A percentile compares a stretch with the other conserved stretches of the same genome.
phyloP scores from a whole-genome alignment of 2,329 filamentous ascomycete genomes.

The Fusarium marasasianum region DNA sequence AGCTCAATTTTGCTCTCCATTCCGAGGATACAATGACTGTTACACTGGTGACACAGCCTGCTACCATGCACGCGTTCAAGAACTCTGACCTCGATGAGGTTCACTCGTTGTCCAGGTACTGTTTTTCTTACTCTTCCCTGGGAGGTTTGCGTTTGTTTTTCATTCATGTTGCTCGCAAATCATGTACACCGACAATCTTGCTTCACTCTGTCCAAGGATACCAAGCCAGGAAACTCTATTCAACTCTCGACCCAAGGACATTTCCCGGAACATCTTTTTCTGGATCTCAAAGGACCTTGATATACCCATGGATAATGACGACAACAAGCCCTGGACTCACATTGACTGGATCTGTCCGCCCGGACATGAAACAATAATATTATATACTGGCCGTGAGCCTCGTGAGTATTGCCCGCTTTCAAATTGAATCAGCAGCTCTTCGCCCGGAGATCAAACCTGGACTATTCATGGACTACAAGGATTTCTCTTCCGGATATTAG shows the following conservation, averaged over 20 bases:
- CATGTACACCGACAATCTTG: constrained; percentile 43
- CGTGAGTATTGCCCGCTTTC: constrained; percentile 53
- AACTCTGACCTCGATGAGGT: constrained; percentile 66
- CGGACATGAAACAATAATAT: constrained; percentile 46
- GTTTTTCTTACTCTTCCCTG: constrained; percentile 59
- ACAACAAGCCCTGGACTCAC: constrained; percentile 15
- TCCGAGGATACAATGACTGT: constrained; percentile 59
- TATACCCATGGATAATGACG: background rate
- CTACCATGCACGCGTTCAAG: constrained; percentile 64
- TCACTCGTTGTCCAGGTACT: constrained; percentile 70
- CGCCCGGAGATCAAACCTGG: constrained; percentile 38
- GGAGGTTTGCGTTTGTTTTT: constrained; percentile 52
- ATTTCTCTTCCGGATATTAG: constrained; percentile 28
- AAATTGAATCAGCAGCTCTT: constrained; percentile 37
- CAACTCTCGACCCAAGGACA: constrained; percentile 23
- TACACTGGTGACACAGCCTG: constrained; percentile 59
- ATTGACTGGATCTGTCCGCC: constrained; percentile 44
- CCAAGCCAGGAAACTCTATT: constrained; percentile 24
- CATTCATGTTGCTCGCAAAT: constrained; percentile 41
- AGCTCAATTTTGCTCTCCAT: constrained; percentile 44
- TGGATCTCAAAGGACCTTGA: constrained; percentile 12
- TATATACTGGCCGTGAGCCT: constrained; percentile 34
- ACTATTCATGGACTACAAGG: constrained; percentile 30
- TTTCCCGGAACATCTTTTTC: constrained; percentile 18
- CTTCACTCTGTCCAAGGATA: constrained; percentile 38